Conservation (phyloP, 2,329 filamentous ascomycete genomes). For the Fusarium sp. region DNA sequence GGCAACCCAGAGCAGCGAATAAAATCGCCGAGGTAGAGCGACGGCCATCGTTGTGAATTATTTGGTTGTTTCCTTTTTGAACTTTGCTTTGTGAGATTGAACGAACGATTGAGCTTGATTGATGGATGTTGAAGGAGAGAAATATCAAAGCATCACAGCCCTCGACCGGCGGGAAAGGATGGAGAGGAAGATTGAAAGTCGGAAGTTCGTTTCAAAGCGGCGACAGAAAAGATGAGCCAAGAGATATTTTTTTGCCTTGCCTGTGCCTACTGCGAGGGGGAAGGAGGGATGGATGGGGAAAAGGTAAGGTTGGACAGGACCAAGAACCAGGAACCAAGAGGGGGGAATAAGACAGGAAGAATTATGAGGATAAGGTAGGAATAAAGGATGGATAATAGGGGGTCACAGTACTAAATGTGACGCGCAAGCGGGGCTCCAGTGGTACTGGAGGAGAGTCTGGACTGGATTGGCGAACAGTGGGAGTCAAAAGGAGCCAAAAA, state of each 20-base stretch:
- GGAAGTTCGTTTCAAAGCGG: not conserved
- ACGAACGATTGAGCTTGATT: constrained; percentile 5
- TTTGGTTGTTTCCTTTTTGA: not conserved
- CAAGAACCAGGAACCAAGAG: not conserved
- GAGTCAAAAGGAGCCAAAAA: constrained; percentile 4
- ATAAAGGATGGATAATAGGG: constrained; percentile 17
- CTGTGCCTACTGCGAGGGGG: constrained; percentile 1
- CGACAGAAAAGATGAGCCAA: constrained; percentile 12
- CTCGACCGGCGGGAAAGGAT: constrained; percentile 28
- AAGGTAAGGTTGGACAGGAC: constrained; percentile 10
- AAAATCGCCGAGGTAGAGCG: constrained; percentile 38
- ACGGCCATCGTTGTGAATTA: constrained; percentile 28
- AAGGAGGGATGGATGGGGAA: not conserved
- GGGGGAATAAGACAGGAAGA: constrained; percentile 16
- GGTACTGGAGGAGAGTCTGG: not conserved
- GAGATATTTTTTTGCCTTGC: constrained; percentile 10
- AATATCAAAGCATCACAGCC: constrained; percentile 28
- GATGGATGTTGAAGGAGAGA: constrained; percentile 21
- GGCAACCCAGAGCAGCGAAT: constrained; percentile 39
- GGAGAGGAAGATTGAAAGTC: not conserved
- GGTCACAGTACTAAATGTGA: constrained; percentile 12
- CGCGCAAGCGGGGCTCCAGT: constrained; percentile 25
- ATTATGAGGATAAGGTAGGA: constrained; percentile 14
- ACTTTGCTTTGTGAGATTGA: not conserved
- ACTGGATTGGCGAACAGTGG: not conserved